These are phyloP conservation scores for Hymenoscyphus scutula DNA, from an alignment of 2,329 filamentous ascomycete species.

Conservation along the genomic window DNA sequence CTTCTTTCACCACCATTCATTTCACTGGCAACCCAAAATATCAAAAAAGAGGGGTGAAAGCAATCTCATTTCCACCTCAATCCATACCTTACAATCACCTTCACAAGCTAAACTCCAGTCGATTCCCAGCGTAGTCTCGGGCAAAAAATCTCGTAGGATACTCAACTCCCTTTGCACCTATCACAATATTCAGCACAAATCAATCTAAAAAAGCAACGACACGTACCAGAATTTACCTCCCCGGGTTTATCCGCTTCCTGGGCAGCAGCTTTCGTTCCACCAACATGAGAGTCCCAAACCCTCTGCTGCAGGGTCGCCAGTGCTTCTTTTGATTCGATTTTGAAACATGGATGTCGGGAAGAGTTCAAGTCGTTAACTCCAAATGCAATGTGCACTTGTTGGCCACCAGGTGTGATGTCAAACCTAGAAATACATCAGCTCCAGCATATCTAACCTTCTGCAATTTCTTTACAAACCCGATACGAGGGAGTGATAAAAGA, in stretches of 20 bases:
- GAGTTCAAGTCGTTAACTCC: slow-evolving; percentile 44
- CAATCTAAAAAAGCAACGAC: not conserved
- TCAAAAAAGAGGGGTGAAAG: not conserved
- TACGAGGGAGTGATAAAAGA: not conserved
- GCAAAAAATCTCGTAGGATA: slow-evolving; percentile 63
- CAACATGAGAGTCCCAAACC: slow-evolving; percentile 51
- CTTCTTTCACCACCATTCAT: not conserved
- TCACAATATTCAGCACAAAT: no score
- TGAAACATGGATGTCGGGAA: slow-evolving; percentile 58
- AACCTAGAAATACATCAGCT: slow-evolving; percentile 39
- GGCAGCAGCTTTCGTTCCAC: slow-evolving; percentile 50
- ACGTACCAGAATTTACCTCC: slow-evolving; percentile 41
- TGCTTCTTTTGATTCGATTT: slow-evolving; percentile 46
- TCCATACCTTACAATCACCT: slow-evolving; percentile 26
- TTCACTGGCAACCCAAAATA: not conserved
- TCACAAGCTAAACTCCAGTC: slow-evolving; percentile 49
- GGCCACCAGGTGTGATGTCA: slow-evolving; percentile 51
- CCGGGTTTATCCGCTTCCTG: slow-evolving; percentile 55
- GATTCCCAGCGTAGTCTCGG: slow-evolving; percentile 54
- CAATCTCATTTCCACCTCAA: not conserved
- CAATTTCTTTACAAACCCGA: not conserved
- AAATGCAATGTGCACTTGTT: slow-evolving; percentile 56
- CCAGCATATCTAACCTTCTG: no score
- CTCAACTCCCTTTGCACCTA: slow-evolving; percentile 53
- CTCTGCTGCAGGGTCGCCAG: slow-evolving; percentile 46